Conservation (phyloP, 176 grass and related monocot genomes). For the Eleusine indica region DNA sequence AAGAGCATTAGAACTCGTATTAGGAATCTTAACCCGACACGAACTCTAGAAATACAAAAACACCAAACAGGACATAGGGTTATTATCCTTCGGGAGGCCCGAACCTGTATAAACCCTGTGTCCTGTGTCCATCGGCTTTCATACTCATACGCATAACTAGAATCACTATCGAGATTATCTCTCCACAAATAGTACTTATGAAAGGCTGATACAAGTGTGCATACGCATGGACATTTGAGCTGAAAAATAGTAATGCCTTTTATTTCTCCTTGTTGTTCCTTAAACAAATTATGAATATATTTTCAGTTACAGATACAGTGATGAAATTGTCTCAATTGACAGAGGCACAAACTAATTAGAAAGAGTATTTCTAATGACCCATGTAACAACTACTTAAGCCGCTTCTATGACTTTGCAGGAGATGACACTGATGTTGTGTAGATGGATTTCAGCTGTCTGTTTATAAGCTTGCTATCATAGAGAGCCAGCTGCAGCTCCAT, state of each 20-base stretch:
- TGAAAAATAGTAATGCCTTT: constrained; percentile 2
- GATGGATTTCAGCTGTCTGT: constrained; percentile 79
- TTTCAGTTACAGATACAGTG: neutral
- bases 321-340: constrained; percentile 30
- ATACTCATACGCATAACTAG: no score
- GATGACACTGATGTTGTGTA: constrained; percentile 48
- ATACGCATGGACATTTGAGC: neutral
- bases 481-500: constrained; percentile 70
- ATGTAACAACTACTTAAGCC: constrained; percentile 6
- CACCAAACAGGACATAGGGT: no score
- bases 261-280: constrained; percentile 31
- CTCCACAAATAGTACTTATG: neutral
- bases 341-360: constrained; percentile 43
- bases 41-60: no score
- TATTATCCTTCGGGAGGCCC: no score
- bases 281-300: constrained; percentile 23
- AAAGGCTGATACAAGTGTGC: neutral
- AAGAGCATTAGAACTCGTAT: no score
- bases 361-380: constrained; percentile 9
- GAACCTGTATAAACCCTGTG: no score
- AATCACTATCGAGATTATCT: no score
- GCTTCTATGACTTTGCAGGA: constrained; percentile 40
- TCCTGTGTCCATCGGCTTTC: no score
- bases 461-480: constrained; percentile 84
- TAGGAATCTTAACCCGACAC: no score